A percentile compares a stretch with the other conserved stretches of the same genome.
These are phyloP conservation scores for Castanopsis chinensis DNA, from an alignment of 306 rosid species.

Conservation along the genomic window DNA sequence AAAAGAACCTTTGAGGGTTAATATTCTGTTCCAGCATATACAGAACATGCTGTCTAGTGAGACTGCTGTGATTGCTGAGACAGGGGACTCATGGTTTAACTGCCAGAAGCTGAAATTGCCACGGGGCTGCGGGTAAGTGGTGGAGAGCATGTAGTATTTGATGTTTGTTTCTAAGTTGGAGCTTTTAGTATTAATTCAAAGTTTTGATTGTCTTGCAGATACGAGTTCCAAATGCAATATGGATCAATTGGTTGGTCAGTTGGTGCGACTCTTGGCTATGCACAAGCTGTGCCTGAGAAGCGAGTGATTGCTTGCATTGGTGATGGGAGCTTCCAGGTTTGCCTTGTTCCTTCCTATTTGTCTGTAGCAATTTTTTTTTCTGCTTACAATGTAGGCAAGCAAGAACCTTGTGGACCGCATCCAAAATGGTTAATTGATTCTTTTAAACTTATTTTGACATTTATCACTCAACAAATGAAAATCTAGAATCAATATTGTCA, in stretches of 20 bases:
- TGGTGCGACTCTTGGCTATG: slow-evolving; percentile 72
- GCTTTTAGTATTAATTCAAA: not conserved
- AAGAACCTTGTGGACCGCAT: no score
- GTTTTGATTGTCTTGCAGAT: slow-evolving; percentile 30
- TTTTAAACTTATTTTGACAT: no score
- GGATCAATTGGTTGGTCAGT: slow-evolving; percentile 72
- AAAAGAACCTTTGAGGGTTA: slow-evolving; percentile 54
- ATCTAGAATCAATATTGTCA: no score
- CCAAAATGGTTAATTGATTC: no score
- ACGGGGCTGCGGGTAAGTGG: slow-evolving; percentile 54
- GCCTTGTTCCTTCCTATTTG: not conserved
- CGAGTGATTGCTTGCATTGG: slow-evolving; percentile 61
- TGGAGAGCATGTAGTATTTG: not conserved
- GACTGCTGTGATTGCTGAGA: slow-evolving; percentile 66
- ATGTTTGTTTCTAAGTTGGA: not conserved
- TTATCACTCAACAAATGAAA: no score
- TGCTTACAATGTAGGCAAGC: no score
- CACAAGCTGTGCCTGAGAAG: slow-evolving; percentile 53
- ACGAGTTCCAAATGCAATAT: slow-evolving; percentile 74
- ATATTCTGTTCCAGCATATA: slow-evolving; percentile 55
- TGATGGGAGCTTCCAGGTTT: slow-evolving; percentile 72
- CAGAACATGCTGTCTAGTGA: slow-evolving; percentile 48
- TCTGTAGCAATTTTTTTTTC: not conserved
- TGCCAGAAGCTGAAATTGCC: slow-evolving; percentile 67
- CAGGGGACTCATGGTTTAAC: slow-evolving; percentile 76